Conservation (phyloP, 75 land plant genomes). For the Ceratopteris richardii region DNA sequence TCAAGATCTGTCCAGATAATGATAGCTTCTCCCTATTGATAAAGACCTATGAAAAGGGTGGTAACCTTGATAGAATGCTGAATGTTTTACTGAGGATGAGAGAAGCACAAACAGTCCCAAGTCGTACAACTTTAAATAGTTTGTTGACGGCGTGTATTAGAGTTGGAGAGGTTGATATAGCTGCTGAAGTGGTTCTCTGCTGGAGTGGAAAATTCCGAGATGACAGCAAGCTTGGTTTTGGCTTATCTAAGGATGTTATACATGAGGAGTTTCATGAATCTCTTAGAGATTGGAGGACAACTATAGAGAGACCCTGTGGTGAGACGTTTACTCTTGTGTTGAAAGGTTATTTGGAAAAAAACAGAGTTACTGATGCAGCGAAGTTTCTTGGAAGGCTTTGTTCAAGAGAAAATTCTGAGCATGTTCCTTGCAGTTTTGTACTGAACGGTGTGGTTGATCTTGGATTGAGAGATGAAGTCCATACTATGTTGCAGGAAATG, state of each 20-base stretch:
- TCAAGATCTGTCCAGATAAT: background rate
- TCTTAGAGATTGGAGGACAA: background rate
- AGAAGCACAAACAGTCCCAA: conserved; percentile 21
- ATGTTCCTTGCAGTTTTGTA: background rate
- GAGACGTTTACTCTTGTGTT: background rate
- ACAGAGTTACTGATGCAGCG: conserved; percentile 3
- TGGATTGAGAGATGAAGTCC: conserved; percentile 1
- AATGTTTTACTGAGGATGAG: conserved; percentile 10
- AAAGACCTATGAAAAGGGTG: background rate
- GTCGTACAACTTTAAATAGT: conserved; percentile 44
- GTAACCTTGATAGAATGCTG: background rate
- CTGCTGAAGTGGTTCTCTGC: background rate
- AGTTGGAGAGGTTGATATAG: conserved; percentile 28
- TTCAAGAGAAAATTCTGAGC: background rate
- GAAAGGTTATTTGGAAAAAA: background rate
- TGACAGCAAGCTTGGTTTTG: background rate
- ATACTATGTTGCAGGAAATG: background rate
- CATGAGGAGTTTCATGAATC: background rate
- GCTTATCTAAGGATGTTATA: background rate
- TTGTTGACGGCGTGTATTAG: conserved; percentile 44
- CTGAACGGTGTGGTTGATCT: background rate
- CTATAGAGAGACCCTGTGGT: background rate
- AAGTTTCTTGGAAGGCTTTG: background rate
- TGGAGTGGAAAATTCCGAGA: background rate
- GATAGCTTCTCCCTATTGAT: conserved; percentile 1